Conservation (phyloP, 345 rosid species). For the Mallotus nudiflorus region DNA sequence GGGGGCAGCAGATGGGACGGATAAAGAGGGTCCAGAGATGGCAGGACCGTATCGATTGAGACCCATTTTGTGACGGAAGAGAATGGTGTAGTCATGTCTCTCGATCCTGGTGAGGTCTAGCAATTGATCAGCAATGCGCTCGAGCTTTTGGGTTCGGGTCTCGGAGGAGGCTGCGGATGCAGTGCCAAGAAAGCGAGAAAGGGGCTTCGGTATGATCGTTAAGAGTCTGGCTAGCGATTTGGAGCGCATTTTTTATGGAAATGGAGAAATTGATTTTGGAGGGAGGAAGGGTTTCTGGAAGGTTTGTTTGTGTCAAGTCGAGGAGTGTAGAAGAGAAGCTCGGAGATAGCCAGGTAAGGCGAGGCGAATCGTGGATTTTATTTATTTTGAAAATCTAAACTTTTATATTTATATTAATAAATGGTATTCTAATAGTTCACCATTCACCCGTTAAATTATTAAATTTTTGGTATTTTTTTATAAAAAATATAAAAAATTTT, state of each 20-base stretch:
- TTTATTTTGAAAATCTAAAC: too few species aligned
- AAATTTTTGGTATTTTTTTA: too few species aligned
- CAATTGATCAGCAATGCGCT: conserved; percentile 76
- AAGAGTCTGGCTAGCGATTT: conserved; percentile 32
- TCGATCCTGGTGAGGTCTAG: conserved; percentile 70
- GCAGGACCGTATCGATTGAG: conserved; percentile 68
- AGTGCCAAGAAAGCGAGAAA: conserved; percentile 30
- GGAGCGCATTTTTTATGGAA: conserved; percentile 6
- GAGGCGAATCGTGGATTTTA: too few species aligned
- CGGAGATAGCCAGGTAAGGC: too few species aligned
- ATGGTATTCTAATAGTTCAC: too few species aligned
- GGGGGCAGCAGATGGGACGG: conserved; percentile 22
- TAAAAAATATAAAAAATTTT: too few species aligned
- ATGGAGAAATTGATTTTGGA: background rate
- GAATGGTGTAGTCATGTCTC: conserved; percentile 71
- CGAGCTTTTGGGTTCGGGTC: conserved; percentile 67
- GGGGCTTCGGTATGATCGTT: conserved; percentile 2
- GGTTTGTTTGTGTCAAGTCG: conserved; percentile 22
- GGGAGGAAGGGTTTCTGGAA: conserved; percentile 29
- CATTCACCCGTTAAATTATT: too few species aligned
- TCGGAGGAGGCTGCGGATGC: conserved; percentile 30
- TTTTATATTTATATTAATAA: too few species aligned
- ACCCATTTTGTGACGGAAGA: conserved; percentile 71
- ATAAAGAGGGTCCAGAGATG: conserved; percentile 28
- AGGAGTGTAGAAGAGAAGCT: too few species aligned